These are phyloP conservation scores for Metschnikowia henanensis DNA, from an alignment of 805 yeast species.

Conservation along the genomic window DNA sequence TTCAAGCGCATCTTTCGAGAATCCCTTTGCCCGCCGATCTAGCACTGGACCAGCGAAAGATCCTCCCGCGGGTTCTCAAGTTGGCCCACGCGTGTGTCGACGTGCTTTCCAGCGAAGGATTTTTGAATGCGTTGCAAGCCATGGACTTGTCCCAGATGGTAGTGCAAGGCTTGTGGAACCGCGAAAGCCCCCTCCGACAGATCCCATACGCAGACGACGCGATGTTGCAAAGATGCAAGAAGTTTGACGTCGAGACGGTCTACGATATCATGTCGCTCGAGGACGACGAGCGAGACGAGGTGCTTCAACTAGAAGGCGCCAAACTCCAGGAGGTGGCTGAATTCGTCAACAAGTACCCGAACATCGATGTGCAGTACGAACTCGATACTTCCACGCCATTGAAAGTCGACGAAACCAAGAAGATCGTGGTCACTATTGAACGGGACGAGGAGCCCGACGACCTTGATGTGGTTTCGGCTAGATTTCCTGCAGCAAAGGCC, in stretches of 20 bases:
- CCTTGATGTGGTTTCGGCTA: slow-evolving; percentile 55
- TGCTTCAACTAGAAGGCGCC: slow-evolving; percentile 54
- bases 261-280: slow-evolving; percentile 80
- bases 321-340: slow-evolving; percentile 67
- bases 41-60: slow-evolving; percentile 50
- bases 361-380: slow-evolving; percentile 65
- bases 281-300: slow-evolving; percentile 67
- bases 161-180: slow-evolving; percentile 82
- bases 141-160: slow-evolving; percentile 91
- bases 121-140: slow-evolving; percentile 71
- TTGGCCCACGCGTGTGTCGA: slow-evolving; percentile 72
- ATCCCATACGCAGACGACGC: slow-evolving; percentile 63
- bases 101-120: slow-evolving; percentile 75
- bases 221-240: slow-evolving; percentile 54
- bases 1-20: slow-evolving; percentile 83
- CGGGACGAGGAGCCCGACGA: slow-evolving; percentile 82
- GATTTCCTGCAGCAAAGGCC: slow-evolving; percentile 56
- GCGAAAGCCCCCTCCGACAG: slow-evolving; percentile 76
- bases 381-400: slow-evolving; percentile 41
- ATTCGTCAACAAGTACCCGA: slow-evolving; percentile 89
- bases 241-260: slow-evolving; percentile 62
- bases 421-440: slow-evolving; percentile 48
- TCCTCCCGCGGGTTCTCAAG: slow-evolving; percentile 50
- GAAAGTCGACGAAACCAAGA: slow-evolving; percentile 48
- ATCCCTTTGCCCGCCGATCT: slow-evolving; percentile 61